Base-by-base conservation (phyloP, 225 moss, liverwort and hornwort species). In the Climacium dendroides region DNA sequence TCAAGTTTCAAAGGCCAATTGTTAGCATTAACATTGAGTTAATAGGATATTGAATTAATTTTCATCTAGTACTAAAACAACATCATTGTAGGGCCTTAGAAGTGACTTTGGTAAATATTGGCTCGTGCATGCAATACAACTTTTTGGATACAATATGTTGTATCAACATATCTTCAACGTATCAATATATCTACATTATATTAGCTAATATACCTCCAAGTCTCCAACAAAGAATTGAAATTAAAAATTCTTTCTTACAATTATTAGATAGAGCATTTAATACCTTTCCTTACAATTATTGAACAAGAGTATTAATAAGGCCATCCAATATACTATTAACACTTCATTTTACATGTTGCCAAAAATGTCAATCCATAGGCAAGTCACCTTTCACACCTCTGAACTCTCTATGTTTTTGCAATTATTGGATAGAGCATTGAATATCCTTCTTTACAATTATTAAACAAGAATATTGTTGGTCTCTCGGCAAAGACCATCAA, bases 401-500 rank as follows among this genome's bases (percentile, higher is more conserved):
- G 2, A 4, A 39, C 39, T 39, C 1, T 15, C 9, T 28, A 26
- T 5, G 13, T 58, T 11, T 11, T 34, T 34, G 17, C 5, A 22
- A 34, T 20, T 50, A 50, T 50, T 73, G 2, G 10, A 73, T 19
- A 18, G 4, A 32, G 4, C 5, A 74, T 19, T 32, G 0, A 48
- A 48, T 19, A 19, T 20, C 48, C 7, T 11, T 48, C 12, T 1
- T 74, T 48, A 19, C 48, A 32, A 48, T 73, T 18, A 73, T 30
- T 30, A 7, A 2, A 30, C 30, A 30, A 30, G 1, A 52, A 0
- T 29, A 47, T 11, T 24, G 0, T n/a, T 66, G 6, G 4, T 22
- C 3, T 35, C 10, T 0, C 1, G 6, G 19, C 1, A 65, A 1
- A n/a, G 22, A 65, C 11, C 19, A 12, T 19, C 12, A 3, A 65